Base-by-base conservation (phyloP, 352 stramenopile species). In the Phytophthora nicotianae region DNA sequence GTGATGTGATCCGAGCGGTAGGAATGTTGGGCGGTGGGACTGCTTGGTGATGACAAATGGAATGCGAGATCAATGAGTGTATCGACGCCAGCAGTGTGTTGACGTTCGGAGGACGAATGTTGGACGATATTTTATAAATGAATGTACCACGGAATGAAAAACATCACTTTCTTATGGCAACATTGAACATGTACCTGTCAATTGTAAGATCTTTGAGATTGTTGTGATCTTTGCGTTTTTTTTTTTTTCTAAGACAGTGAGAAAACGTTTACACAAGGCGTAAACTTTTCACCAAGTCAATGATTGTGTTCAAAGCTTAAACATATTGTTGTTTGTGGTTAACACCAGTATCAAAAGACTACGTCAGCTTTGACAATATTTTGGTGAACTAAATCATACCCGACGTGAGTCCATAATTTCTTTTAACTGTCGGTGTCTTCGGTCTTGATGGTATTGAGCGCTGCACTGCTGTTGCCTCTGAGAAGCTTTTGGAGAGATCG, bases 341-440 rank as follows among this genome's bases (percentile, higher is more conserved):
- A 29, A 29, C 24, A 29, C 24, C 4, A 7, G 24, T 35, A 16
- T 3, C 9, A 35, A 35, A 13, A 14, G 5, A 11, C 40, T 27
- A 46, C 40, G 9, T 17, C 6, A 33, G 11, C 27, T 13, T 33
- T 33, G 2, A 8, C 5, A 33, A 33, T 3, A 33, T 11, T 13
- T 29, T 29, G 9, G 29, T 35, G 19, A 46, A 50, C 56, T 70
- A 88, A 58, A 89, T 74, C 40, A 77, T 64, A 9, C 75, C 79
- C 3, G 79, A 89, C 2, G 75, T 86, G 53, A 87, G 77, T 0
- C 79, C 77, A 48, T 87, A 89, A 27, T 72, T 74, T 56, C 75
- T 87, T 42, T 72, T 64, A 32, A 58, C 51, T 11, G 62, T 75
- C 35, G 73, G 75, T 13, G 53, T 63, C 35, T 68, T 72, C 21